These are phyloP conservation scores for Ceratocystis ficicola DNA, from an alignment of 2,329 filamentous ascomycete genomes.

Conservation along the genomic window DNA sequence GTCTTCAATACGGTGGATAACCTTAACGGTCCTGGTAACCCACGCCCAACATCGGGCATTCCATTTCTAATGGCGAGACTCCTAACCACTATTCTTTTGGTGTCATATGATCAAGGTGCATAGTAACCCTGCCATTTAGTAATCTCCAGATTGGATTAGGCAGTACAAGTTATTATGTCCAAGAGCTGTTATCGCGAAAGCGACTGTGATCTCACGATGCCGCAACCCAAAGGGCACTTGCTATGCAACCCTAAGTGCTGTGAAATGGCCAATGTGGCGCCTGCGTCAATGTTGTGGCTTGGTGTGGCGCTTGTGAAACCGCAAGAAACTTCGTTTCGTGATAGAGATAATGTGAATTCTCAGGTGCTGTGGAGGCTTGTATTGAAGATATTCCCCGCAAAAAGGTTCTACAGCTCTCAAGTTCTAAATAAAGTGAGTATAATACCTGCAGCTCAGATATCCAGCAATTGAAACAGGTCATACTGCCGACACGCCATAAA, in stretches of 20 bases:
- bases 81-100: neutral
- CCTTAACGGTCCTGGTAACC: neutral
- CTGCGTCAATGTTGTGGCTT: no score
- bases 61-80: neutral
- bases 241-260: no score
- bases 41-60: neutral
- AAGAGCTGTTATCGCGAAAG: neutral
- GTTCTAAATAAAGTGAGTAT: neutral
- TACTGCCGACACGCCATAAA: neutral
- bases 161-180: neutral
- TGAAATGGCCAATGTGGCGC: neutral
- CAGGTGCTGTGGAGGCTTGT: neutral
- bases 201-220: no score
- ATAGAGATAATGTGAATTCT: neutral
- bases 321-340: constrained; percentile 4
- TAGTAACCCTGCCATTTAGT: neutral
- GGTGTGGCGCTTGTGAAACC: constrained; percentile 16
- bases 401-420: neutral
- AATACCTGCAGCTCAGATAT: neutral
- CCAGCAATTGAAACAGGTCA: neutral
- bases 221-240: no score
- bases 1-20: neutral
- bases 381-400: neutral
- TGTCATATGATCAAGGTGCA: neutral
- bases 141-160: no score